phyloP scores from a whole-genome alignment of 2,329 filamentous ascomycete genomes.

The Chrysoporthe deuterocubensis region DNA sequence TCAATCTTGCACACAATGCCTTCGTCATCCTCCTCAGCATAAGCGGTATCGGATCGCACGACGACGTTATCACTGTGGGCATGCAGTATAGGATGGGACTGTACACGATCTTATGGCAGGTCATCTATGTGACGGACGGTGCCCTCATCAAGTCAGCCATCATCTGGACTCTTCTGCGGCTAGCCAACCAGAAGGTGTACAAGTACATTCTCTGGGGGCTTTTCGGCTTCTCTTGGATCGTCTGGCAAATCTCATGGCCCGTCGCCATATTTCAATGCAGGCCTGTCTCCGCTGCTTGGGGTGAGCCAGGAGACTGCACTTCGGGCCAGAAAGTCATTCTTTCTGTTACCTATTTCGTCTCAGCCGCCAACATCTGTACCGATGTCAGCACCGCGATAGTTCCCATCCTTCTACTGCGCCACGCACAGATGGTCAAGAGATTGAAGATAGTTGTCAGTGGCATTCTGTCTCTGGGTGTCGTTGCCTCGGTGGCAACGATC shows the following conservation, averaged over 20 bases:
- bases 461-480: constrained; percentile 29
- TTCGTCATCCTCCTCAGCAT: constrained; percentile 23
- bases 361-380: constrained; percentile 29
- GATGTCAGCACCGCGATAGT: constrained; percentile 26
- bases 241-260: constrained; percentile 29
- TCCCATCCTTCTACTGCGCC: constrained; percentile 28
- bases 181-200: constrained; percentile 22
- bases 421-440: constrained; percentile 21
- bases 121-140: constrained; percentile 28
- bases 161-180: constrained; percentile 25
- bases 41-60: constrained; percentile 29
- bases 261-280: constrained; percentile 30
- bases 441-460: constrained; percentile 24
- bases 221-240: constrained; percentile 24
- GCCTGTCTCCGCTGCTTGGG: constrained; percentile 28
- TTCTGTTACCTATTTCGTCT: constrained; percentile 28
- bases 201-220: constrained; percentile 26
- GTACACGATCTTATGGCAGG: constrained; percentile 28
- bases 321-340: constrained; percentile 28
- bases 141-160: constrained; percentile 29
- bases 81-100: constrained; percentile 27
- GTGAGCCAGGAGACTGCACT: constrained; percentile 26
- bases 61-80: constrained; percentile 26
- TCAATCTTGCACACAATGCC: constrained; percentile 28
- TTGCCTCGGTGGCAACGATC: constrained; percentile 27